Percentiles rank a stretch among this genome's conserved stretches.
These are phyloP conservation scores for Blastobotrys proliferans DNA, from an alignment of 1,139 yeast genomes.

Conservation along the genomic window DNA sequence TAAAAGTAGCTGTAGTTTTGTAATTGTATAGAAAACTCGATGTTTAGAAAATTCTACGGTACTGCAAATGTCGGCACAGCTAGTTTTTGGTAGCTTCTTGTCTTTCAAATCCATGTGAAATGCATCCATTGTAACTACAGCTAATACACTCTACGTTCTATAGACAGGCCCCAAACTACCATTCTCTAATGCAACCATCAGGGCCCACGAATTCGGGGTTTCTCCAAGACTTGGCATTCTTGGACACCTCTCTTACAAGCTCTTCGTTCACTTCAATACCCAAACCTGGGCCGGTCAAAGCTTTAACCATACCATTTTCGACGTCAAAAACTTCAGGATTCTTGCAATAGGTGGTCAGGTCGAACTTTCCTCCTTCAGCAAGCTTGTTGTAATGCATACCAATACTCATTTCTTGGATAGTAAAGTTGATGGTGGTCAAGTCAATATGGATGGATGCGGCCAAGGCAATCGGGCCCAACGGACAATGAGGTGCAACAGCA, in stretches of 20 bases:
- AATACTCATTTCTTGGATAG: slow-evolving; percentile 28
- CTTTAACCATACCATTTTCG: slow-evolving; percentile 25
- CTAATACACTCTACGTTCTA: no score
- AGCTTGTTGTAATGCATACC: slow-evolving; percentile 29
- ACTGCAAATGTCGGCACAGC: no score
- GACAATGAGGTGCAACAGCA: slow-evolving; percentile 34
- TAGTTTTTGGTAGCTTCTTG: no score
- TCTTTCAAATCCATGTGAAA: no score
- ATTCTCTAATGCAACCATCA: slow-evolving; percentile 28
- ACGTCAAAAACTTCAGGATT: slow-evolving; percentile 28
- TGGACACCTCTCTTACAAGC: slow-evolving; percentile 22
- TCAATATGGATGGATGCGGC: slow-evolving; percentile 32
- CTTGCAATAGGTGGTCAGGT: slow-evolving; percentile 26
- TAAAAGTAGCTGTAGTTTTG: slow-evolving; percentile 26
- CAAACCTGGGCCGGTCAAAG: slow-evolving; percentile 27
- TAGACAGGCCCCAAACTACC: no score
- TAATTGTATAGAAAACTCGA: no score
- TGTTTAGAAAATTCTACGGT: no score
- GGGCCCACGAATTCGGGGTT: slow-evolving; percentile 30
- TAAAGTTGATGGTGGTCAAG: slow-evolving; percentile 27
- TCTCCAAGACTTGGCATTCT: slow-evolving; percentile 25
- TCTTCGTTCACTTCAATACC: slow-evolving; percentile 30
- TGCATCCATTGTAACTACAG: no score
- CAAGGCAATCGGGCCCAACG: slow-evolving; percentile 32
- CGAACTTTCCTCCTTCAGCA: slow-evolving; percentile 21